Evolutionary conservation across 2,329 filamentous ascomycete genomes (phyloP).

Genomic region (Talaromyces piceae): DNA sequence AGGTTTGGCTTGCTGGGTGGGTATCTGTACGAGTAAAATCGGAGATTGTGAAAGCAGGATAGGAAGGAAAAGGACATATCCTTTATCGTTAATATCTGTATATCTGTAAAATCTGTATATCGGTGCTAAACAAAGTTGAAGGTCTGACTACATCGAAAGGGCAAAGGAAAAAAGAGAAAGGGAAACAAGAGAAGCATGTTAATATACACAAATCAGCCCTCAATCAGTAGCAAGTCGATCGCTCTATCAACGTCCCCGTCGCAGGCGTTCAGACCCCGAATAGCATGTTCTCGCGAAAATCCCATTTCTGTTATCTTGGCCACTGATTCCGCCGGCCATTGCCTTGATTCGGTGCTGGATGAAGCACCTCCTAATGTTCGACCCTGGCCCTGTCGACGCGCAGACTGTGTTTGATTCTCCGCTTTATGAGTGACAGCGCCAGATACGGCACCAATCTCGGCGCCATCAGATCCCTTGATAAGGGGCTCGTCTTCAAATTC

Average conservation of each 20-base stretch:
- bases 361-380: conserved; percentile 15
- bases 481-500: conserved; percentile 73
- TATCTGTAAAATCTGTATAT: no score
- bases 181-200: neutral
- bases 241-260: conserved; percentile 82
- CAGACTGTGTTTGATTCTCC: conserved; percentile 7
- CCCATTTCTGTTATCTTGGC: conserved; percentile 71
- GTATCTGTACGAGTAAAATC: neutral
- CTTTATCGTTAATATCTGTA: neutral
- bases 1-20: neutral
- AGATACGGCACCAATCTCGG: conserved; percentile 73
- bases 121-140: neutral
- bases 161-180: neutral
- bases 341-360: conserved; percentile 21
- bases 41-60: no score
- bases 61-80: neutral
- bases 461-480: conserved; percentile 78
- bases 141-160: neutral
- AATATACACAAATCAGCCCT: conserved; percentile 7
- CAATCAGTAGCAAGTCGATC: conserved; percentile 65
- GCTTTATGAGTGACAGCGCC: conserved; percentile 53
- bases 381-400: conserved; percentile 4
- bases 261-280: conserved; percentile 73
- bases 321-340: conserved; percentile 57
- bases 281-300: conserved; percentile 66